Percentiles rank a stretch among this genome's conserved stretches.
Conservation (phyloP, 225 moss, liverwort and hornwort species). For the Pleurozium schreberi region DNA sequence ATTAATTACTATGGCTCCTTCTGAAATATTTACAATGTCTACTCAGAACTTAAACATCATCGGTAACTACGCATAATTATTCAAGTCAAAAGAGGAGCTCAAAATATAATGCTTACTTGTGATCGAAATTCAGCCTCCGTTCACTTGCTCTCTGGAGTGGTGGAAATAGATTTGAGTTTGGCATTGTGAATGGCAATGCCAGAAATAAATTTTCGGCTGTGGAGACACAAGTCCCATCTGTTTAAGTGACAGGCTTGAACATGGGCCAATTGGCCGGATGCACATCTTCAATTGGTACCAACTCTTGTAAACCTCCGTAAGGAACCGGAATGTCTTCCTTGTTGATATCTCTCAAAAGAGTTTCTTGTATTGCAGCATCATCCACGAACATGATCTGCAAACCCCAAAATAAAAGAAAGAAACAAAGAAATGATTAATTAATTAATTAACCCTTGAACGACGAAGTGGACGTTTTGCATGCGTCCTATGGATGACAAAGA, state of each 20-base stretch:
- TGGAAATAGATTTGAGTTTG: not conserved
- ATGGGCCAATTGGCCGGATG: constrained; percentile 29
- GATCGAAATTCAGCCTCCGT: not conserved
- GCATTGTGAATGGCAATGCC: not conserved
- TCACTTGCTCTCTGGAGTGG: not conserved
- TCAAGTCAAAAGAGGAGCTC: not conserved
- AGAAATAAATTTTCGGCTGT: not conserved
- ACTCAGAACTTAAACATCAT: not conserved
- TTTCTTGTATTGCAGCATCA: not conserved
- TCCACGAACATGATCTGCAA: constrained; percentile 30
- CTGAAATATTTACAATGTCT: not conserved
- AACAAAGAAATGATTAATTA: not conserved
- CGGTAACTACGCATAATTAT: not conserved
- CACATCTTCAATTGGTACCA: constrained; percentile 13
- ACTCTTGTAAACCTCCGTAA: constrained; percentile 18
- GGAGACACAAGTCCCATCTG: not conserved
- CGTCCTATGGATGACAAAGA: no score
- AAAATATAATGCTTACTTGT: not conserved
- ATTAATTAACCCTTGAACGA: no score
- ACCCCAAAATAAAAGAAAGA: no score
- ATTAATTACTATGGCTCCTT: not conserved
- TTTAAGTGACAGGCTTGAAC: constrained; percentile 2
- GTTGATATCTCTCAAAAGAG: constrained; percentile 15
- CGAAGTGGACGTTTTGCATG: no score
- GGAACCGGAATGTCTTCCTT: constrained; percentile 18